Evolutionary conservation across 2,329 filamentous ascomycete species (phyloP).

Genomic region (Fusarium nurragi): DNA sequence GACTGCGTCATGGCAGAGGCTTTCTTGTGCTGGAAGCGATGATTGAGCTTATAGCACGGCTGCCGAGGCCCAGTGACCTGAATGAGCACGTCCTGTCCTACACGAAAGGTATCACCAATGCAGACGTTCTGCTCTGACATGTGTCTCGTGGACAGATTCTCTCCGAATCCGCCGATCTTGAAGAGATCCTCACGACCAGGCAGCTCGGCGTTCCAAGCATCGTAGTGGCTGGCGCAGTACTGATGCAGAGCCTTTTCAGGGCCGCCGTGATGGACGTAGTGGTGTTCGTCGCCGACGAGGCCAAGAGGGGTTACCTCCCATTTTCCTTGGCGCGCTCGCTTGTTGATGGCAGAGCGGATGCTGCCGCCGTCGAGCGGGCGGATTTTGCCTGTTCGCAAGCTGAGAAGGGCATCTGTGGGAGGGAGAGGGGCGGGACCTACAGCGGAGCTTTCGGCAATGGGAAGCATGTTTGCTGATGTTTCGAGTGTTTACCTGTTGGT

Average conservation of each 20-base stretch:
- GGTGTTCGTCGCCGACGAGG: constrained; percentile 30
- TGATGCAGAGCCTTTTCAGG: constrained; percentile 33
- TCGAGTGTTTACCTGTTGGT: too few species aligned
- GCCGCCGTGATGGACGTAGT: constrained; percentile 24
- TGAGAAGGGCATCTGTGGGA: constrained; percentile 26
- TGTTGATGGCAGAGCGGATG: constrained; percentile 34
- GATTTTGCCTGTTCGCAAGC: constrained; percentile 30
- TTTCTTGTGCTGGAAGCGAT: constrained; percentile 34
- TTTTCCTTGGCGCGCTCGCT: constrained; percentile 23
- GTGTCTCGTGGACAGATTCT: constrained; percentile 22
- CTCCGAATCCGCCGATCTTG: constrained; percentile 29
- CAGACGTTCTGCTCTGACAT: constrained; percentile 34
- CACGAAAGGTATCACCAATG: constrained; percentile 25
- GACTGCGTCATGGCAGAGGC: constrained; percentile 19
- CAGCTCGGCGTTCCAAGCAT: constrained; percentile 26
- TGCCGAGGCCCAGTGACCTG: constrained; percentile 32
- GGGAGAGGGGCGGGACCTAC: constrained; percentile 25
- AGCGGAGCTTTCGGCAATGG: not conserved
- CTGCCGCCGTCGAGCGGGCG: constrained; percentile 24
- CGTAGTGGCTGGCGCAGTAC: constrained; percentile 29
- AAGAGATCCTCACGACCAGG: constrained; percentile 23
- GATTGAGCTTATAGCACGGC: constrained; percentile 36
- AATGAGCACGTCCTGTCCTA: constrained; percentile 20
- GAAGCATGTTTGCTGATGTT: not conserved
- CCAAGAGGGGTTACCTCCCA: constrained; percentile 16